Evolutionary conservation across 2,329 filamentous ascomycete genomes (phyloP).

Genomic region (Simplicillium aogashimaense): DNA sequence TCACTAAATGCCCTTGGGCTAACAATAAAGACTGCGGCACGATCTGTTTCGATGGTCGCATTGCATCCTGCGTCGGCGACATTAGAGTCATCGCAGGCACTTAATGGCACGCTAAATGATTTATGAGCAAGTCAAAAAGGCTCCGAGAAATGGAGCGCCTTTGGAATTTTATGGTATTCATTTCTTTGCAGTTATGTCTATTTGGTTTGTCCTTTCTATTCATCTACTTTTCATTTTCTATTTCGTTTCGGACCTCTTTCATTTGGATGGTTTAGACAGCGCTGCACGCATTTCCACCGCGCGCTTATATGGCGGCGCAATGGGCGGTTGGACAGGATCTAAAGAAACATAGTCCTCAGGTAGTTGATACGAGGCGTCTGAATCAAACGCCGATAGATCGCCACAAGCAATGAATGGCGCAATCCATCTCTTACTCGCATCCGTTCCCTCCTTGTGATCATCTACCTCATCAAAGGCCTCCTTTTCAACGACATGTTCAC

Average conservation of each 20-base stretch:
- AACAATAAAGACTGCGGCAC: no score
- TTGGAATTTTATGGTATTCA: neutral
- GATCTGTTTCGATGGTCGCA: no score
- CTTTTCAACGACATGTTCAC: constrained; percentile 33
- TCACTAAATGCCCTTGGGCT: constrained; percentile 11
- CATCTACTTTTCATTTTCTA: constrained; percentile 8
- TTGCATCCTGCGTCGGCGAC: no score
- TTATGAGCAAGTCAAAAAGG: no score
- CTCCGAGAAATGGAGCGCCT: no score
- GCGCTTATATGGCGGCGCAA: constrained; percentile 87
- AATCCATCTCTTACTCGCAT: constrained; percentile 60
- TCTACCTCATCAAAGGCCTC: constrained; percentile 35
- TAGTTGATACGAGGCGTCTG: constrained; percentile 86
- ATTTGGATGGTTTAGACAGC: constrained; percentile 19
- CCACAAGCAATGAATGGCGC: constrained; percentile 96
- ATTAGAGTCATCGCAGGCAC: no score
- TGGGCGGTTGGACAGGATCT: constrained; percentile 89
- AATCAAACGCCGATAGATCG: constrained; percentile 88
- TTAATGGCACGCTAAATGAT: no score
- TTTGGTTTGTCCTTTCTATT: constrained; percentile 3
- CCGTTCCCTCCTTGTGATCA: constrained; percentile 7
- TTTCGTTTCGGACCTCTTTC: constrained; percentile 6
- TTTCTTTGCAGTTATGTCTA: constrained; percentile 1
- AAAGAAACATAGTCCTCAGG: constrained; percentile 79
- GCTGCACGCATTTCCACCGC: constrained; percentile 62